Evolutionary conservation across 306 rosid genomes (phyloP).

Genomic region (Trichosanthes truncata): DNA sequence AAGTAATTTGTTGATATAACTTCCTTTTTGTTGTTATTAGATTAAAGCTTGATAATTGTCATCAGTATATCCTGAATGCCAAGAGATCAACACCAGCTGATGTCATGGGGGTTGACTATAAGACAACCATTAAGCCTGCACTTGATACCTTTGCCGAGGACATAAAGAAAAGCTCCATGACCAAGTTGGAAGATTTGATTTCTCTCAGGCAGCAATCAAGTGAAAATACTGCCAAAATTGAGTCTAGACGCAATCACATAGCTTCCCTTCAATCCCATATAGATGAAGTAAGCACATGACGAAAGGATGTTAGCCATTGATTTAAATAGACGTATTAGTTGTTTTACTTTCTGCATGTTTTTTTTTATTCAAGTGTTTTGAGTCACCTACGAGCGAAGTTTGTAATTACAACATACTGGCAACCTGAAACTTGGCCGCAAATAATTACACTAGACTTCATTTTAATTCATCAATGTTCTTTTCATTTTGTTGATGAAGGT

Average conservation of each 20-base stretch:
- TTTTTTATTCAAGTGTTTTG: not conserved
- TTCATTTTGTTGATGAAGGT: not conserved
- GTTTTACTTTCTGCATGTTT: not conserved
- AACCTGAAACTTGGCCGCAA: not conserved
- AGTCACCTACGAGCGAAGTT: not conserved
- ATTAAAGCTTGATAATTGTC: slow-evolving; percentile 53
- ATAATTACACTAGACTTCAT: not conserved
- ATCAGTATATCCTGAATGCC: slow-evolving; percentile 62
- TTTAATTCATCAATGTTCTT: not conserved
- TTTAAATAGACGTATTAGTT: not conserved
- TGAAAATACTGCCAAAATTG: slow-evolving; percentile 44
- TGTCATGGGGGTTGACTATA: slow-evolving; percentile 75
- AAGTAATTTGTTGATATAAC: not conserved
- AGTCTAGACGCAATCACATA: slow-evolving; percentile 45
- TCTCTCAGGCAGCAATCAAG: slow-evolving; percentile 47
- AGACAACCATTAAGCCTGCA: slow-evolving; percentile 47
- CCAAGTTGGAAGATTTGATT: slow-evolving; percentile 47
- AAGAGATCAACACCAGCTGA: slow-evolving; percentile 64
- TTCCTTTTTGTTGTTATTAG: slow-evolving; percentile 26
- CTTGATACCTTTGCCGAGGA: slow-evolving; percentile 43
- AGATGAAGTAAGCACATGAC: slow-evolving; percentile 46
- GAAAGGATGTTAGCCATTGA: not conserved
- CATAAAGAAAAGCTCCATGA: slow-evolving; percentile 54
- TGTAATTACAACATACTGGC: not conserved
- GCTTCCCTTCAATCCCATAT: slow-evolving; percentile 31